Percentiles rank a stretch among this genome's conserved stretches.
Evolutionary conservation across 1,284 basidiomycete genomes (phyloP).

Genomic region (Ceratobasidium sp.): DNA sequence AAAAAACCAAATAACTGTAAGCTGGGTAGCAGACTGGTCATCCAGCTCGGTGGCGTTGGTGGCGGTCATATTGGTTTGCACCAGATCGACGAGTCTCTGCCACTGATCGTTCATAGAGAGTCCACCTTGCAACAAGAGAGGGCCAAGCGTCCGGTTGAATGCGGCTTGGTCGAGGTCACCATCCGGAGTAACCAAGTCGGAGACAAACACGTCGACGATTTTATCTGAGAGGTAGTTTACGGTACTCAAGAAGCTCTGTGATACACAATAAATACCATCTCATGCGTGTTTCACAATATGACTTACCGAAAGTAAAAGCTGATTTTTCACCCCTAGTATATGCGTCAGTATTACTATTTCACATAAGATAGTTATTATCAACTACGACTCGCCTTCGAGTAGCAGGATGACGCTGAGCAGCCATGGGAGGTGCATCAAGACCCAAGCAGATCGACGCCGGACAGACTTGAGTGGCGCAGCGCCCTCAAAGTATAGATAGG

Average conservation of each 20-base stretch:
- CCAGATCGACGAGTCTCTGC: neutral
- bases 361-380: neutral
- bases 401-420: constrained; percentile 22
- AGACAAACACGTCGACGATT: neutral
- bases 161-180: neutral
- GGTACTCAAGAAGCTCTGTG: constrained; percentile 24
- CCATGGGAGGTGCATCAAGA: constrained; percentile 30
- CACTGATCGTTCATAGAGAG: neutral
- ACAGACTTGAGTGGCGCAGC: constrained; percentile 27
- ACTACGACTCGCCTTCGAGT: constrained; percentile 1
- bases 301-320: constrained; percentile 33
- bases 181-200: neutral
- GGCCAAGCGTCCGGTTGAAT: neutral
- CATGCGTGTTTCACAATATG: too few relatives aligned
- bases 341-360: neutral
- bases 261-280: neutral
- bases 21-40: neutral
- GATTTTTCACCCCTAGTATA: constrained; percentile 30
- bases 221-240: neutral
- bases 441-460: constrained; percentile 30
- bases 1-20: neutral
- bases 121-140: neutral
- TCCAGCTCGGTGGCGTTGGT: neutral
- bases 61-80: neutral
- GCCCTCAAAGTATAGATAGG: constrained; percentile 34